Evolutionary conservation across 306 rosid genomes (phyloP).

Genomic region (Amphicarpaea edgeworthii): DNA sequence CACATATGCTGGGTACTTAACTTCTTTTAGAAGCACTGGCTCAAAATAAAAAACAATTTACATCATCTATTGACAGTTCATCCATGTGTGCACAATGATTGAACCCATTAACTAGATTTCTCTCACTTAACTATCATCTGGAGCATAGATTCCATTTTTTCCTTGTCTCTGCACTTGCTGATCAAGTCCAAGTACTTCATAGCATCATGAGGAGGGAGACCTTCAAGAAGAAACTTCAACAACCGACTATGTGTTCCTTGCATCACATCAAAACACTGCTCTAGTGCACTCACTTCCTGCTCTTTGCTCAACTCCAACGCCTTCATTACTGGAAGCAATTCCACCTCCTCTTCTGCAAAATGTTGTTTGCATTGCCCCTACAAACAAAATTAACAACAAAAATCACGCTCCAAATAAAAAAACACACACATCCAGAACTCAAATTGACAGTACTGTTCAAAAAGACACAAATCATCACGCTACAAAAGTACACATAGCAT

Average conservation of each 20-base stretch:
- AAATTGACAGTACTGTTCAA: neutral
- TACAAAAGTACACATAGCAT: too few species aligned
- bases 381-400: slow-evolving; percentile 5
- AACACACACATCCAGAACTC: neutral
- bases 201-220: slow-evolving; percentile 74
- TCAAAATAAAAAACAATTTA: neutral
- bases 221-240: slow-evolving; percentile 77
- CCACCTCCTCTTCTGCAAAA: slow-evolving; percentile 78
- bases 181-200: slow-evolving; percentile 84
- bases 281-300: slow-evolving; percentile 60
- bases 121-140: slow-evolving; percentile 44
- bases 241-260: slow-evolving; percentile 75
- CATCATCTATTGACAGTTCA: slow-evolving; percentile 49
- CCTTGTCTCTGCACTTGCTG: slow-evolving; percentile 56
- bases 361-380: slow-evolving; percentile 77
- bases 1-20: slow-evolving; percentile 38
- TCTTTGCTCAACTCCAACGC: slow-evolving; percentile 79
- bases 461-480: too few species aligned
- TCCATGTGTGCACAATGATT: slow-evolving; percentile 40
- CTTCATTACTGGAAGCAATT: slow-evolving; percentile 76
- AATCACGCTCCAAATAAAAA: neutral
- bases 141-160: slow-evolving; percentile 57
- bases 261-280: slow-evolving; percentile 80
- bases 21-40: slow-evolving; percentile 20
- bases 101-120: slow-evolving; percentile 14